Conservation (phyloP, 2,329 filamentous ascomycete genomes). For the Uncinocarpus reesii region DNA sequence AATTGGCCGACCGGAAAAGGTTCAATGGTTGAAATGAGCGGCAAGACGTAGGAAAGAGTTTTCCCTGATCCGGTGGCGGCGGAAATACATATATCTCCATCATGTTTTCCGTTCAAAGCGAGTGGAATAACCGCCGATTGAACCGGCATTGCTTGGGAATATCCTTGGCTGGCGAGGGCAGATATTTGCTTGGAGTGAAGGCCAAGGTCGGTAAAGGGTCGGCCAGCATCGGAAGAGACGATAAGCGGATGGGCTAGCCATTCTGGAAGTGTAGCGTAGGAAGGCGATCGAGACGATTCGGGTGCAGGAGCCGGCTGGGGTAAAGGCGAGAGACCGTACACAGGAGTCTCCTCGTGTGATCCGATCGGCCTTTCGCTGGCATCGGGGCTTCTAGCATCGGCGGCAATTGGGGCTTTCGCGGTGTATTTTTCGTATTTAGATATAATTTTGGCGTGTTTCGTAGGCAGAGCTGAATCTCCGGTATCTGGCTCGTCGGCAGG, state of each 20-base stretch:
- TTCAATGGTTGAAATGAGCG: conserved; percentile 68
- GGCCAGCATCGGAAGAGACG: conserved; percentile 50
- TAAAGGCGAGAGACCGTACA: conserved; percentile 67
- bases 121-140: conserved; percentile 73
- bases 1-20: conserved; percentile 55
- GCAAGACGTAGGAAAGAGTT: conserved; percentile 81
- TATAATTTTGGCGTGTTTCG: conserved; percentile 21
- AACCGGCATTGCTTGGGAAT: conserved; percentile 63
- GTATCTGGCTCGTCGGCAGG: conserved; percentile 26
- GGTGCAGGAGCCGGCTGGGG: conserved; percentile 59
- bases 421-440: conserved; percentile 23
- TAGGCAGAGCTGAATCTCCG: conserved; percentile 26
- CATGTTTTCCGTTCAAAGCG: conserved; percentile 55
- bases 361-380: not conserved
- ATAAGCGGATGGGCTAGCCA: conserved; percentile 73
- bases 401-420: conserved; percentile 13
- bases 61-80: conserved; percentile 95
- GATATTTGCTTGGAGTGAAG: conserved; percentile 52
- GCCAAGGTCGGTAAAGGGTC: conserved; percentile 54
- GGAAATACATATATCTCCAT: conserved; percentile 76
- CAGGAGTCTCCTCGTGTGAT: conserved; percentile 26
- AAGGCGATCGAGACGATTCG: conserved; percentile 48
- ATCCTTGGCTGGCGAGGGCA: conserved; percentile 57
- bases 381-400: conserved; percentile 11
- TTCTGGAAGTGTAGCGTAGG: conserved; percentile 65